These are phyloP conservation scores for Lycium ferocissimum DNA, from an alignment of 257 asterid species.

Conservation along the genomic window DNA sequence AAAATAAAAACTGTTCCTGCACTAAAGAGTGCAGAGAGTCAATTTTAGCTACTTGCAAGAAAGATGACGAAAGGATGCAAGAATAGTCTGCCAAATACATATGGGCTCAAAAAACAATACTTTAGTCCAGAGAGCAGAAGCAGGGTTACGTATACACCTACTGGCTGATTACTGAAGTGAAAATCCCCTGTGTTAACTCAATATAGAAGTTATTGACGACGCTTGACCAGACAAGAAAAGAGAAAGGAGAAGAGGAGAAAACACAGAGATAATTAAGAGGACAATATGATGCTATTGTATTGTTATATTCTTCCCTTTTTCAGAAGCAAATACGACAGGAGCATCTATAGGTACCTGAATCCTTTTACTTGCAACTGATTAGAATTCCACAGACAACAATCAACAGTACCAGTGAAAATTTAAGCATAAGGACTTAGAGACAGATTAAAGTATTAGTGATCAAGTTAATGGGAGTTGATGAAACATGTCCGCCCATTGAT, in stretches of 20 bases:
- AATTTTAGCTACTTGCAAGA: conserved; percentile 8
- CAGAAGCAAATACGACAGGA: background rate
- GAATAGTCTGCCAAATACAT: background rate
- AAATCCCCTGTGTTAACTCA: background rate
- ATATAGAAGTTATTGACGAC: background rate
- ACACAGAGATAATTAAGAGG: background rate
- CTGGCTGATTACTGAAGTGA: background rate
- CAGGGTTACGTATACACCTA: background rate
- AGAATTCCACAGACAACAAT: conserved; percentile 5
- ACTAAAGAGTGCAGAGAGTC: background rate
- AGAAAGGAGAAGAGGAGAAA: conserved; percentile 3
- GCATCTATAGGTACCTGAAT: background rate
- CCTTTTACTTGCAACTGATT: background rate
- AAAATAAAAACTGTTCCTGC: background rate
- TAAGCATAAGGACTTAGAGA: background rate
- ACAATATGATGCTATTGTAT: background rate
- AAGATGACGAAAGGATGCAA: background rate
- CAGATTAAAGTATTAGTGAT: background rate
- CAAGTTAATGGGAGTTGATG: background rate
- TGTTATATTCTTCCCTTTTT: background rate
- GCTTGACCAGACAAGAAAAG: background rate
- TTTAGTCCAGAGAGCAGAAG: background rate
- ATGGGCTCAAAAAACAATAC: background rate
- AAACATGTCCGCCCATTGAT: background rate
- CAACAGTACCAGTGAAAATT: background rate